These are phyloP conservation scores for Podospora appendiculata DNA, from an alignment of 495 filamentous ascomycete species.

Conservation along the genomic window DNA sequence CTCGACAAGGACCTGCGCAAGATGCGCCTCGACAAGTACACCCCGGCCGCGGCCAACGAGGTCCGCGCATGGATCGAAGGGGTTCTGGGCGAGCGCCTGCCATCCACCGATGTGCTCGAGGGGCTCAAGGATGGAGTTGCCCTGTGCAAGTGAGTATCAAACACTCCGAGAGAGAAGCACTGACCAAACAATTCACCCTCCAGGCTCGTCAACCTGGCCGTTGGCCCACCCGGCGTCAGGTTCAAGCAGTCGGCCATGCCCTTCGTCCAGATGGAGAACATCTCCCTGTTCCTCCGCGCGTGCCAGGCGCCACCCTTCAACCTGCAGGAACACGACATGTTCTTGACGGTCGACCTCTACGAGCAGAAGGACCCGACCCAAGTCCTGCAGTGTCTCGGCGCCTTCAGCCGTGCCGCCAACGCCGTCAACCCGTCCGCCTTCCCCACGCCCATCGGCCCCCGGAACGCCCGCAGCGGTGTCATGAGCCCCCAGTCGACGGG, in stretches of 20 bases:
- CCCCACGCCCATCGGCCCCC: conserved; percentile 61
- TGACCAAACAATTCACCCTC: conserved; percentile 11
- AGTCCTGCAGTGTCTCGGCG: conserved; percentile 84
- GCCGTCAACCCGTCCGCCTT: conserved; percentile 67
- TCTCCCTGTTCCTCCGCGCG: conserved; percentile 88
- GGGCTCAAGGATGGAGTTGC: conserved; percentile 80
- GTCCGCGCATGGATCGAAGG: conserved; percentile 82
- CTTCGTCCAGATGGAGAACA: conserved; percentile 99
- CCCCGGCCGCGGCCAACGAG: conserved; percentile 82
- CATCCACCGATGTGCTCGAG: conserved; percentile 71
- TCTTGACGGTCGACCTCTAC: conserved; percentile 95
- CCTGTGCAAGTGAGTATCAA: conserved; percentile 73
- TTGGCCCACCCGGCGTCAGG: conserved; percentile 68
- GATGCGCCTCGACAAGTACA: conserved; percentile 89
- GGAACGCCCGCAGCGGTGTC: conserved; percentile 48
- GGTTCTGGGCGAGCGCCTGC: conserved; percentile 63
- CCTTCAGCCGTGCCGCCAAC: conserved; percentile 85
- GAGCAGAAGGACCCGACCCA: conserved; percentile 96
- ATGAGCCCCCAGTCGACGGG: conserved; percentile 59
- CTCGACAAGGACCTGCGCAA: conserved; percentile 94
- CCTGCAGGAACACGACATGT: conserved; percentile 88
- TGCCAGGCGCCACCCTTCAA: conserved; percentile 77
- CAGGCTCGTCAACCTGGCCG: conserved; percentile 77
- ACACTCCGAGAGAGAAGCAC: not conserved
- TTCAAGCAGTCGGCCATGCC: conserved; percentile 84